Evolutionary conservation across 805 yeast genomes (phyloP).

Genomic region (Teunomyces gatunensis): DNA sequence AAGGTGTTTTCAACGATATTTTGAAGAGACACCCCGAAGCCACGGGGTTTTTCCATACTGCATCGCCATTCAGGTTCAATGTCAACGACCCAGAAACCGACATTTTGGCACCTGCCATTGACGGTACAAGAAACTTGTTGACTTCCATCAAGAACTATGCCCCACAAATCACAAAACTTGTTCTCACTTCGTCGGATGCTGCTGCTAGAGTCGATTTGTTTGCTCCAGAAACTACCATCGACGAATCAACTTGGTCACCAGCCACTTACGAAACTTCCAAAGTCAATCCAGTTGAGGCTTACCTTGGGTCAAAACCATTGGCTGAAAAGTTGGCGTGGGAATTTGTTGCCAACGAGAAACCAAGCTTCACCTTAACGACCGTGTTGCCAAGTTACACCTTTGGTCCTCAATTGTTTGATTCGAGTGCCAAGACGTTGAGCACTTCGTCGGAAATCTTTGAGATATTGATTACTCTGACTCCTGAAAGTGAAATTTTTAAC

Average conservation of each 20-base stretch:
- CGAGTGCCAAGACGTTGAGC: conserved; percentile 12
- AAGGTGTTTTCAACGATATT: conserved; percentile 48
- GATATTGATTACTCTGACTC: conserved; percentile 6
- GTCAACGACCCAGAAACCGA: conserved; percentile 46
- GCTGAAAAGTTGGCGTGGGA: conserved; percentile 36
- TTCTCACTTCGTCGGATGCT: conserved; percentile 55
- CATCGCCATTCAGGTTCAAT: conserved; percentile 48
- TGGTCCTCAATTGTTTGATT: conserved; percentile 19
- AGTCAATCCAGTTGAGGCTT: conserved; percentile 18
- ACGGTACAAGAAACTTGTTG: conserved; percentile 52
- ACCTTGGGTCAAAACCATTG: conserved; percentile 31
- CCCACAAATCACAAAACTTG: conserved; percentile 46
- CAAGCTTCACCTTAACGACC: conserved; percentile 10
- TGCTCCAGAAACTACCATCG: conserved; percentile 23
- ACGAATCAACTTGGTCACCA: conserved; percentile 11
- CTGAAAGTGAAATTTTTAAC: conserved; percentile 3
- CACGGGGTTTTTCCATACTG: conserved; percentile 46
- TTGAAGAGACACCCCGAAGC: conserved; percentile 42
- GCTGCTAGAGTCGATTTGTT: conserved; percentile 23
- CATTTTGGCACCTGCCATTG: conserved; percentile 54
- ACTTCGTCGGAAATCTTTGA: conserved; percentile 12
- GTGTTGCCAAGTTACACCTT: conserved; percentile 16
- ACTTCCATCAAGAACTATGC: conserved; percentile 42
- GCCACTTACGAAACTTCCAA: conserved; percentile 17
- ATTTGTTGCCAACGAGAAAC: conserved; percentile 15